These are phyloP conservation scores for Backusella morwellensis DNA, from an alignment of 192 early-diverging fungal species.

Conservation along the genomic window DNA sequence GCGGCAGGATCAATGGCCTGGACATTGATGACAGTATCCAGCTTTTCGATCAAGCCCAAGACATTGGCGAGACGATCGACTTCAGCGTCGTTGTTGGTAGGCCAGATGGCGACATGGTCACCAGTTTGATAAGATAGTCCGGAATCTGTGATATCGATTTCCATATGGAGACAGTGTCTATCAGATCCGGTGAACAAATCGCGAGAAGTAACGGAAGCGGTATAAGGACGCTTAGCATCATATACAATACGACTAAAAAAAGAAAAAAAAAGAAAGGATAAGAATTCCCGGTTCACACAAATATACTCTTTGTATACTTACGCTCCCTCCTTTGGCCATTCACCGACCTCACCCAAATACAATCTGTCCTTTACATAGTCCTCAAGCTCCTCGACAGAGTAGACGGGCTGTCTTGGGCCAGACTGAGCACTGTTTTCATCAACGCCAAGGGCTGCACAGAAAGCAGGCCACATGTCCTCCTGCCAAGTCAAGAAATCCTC, in stretches of 20 bases:
- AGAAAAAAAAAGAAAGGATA: constrained; percentile 7
- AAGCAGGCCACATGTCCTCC: constrained; percentile 75
- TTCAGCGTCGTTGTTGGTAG: constrained; percentile 80
- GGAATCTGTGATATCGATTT: constrained; percentile 84
- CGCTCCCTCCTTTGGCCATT: neutral
- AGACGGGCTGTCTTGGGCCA: constrained; percentile 40
- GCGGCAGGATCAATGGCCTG: constrained; percentile 70
- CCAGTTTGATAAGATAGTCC: constrained; percentile 87
- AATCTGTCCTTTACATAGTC: constrained; percentile 34
- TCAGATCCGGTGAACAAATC: constrained; percentile 69
- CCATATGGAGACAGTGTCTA: constrained; percentile 90
- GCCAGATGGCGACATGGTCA: constrained; percentile 94
- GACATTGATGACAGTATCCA: constrained; percentile 69
- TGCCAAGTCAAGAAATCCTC: constrained; percentile 98
- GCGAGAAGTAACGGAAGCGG: constrained; percentile 62
- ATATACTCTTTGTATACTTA: constrained; percentile 8
- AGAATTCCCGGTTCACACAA: neutral
- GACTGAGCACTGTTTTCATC: constrained; percentile 38
- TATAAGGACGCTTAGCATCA: constrained; percentile 88
- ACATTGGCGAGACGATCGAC: constrained; percentile 64
- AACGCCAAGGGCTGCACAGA: constrained; percentile 72
- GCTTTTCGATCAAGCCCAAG: constrained; percentile 59
- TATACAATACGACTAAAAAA: constrained; percentile 52
- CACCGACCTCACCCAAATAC: constrained; percentile 44
- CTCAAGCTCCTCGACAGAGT: constrained; percentile 53